These are phyloP conservation scores for Vishniacozyma victoriae DNA, from an alignment of 768 basidiomycete genomes.

Conservation along the genomic window DNA sequence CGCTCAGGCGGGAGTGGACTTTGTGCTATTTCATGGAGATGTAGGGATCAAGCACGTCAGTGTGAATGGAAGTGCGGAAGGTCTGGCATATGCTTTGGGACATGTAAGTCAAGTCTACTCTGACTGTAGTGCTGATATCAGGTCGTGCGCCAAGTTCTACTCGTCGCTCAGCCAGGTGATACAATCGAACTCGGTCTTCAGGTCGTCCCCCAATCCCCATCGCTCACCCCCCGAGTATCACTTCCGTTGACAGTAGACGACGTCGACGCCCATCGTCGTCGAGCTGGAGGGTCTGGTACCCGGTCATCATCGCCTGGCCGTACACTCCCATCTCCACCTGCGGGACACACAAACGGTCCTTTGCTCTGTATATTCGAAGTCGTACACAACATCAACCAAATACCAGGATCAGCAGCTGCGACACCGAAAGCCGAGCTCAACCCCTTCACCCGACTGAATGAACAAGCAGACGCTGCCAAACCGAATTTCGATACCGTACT, in stretches of 20 bases:
- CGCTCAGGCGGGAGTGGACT: constrained; percentile 75
- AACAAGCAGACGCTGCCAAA: constrained; percentile 17
- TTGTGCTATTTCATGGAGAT: constrained; percentile 86
- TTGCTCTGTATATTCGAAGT: constrained; percentile 59
- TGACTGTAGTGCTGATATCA: constrained; percentile 40
- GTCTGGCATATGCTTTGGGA: constrained; percentile 69
- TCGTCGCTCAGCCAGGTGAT: constrained; percentile 64
- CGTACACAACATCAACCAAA: constrained; percentile 51
- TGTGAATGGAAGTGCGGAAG: constrained; percentile 79
- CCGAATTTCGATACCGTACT: constrained; percentile 40
- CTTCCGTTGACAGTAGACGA: constrained; percentile 27
- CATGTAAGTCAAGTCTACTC: constrained; percentile 59
- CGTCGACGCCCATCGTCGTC: constrained; percentile 13
- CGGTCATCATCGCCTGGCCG: constrained; percentile 28
- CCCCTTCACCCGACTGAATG: constrained; percentile 23
- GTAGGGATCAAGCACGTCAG: constrained; percentile 78
- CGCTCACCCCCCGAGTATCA: constrained; percentile 31
- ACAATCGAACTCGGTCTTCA: constrained; percentile 76
- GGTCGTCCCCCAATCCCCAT: constrained; percentile 44
- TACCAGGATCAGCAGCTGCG: constrained; percentile 14
- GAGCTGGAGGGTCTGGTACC: constrained; percentile 20
- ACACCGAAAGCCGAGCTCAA: constrained; percentile 34
- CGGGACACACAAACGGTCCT: constrained; percentile 47
- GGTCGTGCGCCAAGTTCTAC: constrained; percentile 78
- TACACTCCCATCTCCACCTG: constrained; percentile 32